Base-by-base conservation (phyloP, 768 basidiomycete species). In the Naganishia kalamii region DNA sequence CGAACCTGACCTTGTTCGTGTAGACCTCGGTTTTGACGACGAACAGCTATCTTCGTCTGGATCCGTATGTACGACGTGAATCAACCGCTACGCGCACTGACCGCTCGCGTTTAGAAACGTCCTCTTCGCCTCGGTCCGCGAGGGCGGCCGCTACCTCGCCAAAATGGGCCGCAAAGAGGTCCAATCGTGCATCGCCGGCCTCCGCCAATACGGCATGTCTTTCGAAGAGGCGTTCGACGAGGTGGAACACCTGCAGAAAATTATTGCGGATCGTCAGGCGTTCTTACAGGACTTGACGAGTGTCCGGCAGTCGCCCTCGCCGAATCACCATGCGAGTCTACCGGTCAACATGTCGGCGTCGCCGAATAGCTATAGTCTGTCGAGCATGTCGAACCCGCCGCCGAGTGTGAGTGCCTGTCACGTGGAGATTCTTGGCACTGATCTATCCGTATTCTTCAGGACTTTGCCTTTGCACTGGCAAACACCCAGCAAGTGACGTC, bases 101-200 rank as follows among this genome's bases (percentile, higher is more conserved):
- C 48, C 29, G 3, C 51, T 32, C 33, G 32, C 82, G 90, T 63
- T 90, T 76, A 89, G 89, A 32, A 90, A 92, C 3, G 88, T 92
- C 44, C 89, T 96, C 84, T 88, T 90, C 67, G 88, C 89, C 72
- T 85, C 86, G 69, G 86, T 89, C 74, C 89, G 88, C 67, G 87
- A 89, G 67, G 88, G 91, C 0, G 92, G 92, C 13, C 85, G 83
- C 51, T 81, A 92, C 15, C 84, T 94, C 60, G 92, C 90, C 5
- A 84, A 86, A 27, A 79, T 88, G n/a, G 91, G 88, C 7, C 86
- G 89, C 21, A 85, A 86, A 0, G 92, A 93, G 77, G 90, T 88
- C 33, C 79, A 82, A 62, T 87, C 88, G 70, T 94, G 92, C 75
- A 86, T 94, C 70, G 84, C 83, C 25, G 92, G 89, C 30, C 82